A percentile compares a stretch with the other conserved stretches of the same genome.
phyloP scores from a whole-genome alignment of 768 basidiomycete genomes.

The Lentinula lateritia region DNA sequence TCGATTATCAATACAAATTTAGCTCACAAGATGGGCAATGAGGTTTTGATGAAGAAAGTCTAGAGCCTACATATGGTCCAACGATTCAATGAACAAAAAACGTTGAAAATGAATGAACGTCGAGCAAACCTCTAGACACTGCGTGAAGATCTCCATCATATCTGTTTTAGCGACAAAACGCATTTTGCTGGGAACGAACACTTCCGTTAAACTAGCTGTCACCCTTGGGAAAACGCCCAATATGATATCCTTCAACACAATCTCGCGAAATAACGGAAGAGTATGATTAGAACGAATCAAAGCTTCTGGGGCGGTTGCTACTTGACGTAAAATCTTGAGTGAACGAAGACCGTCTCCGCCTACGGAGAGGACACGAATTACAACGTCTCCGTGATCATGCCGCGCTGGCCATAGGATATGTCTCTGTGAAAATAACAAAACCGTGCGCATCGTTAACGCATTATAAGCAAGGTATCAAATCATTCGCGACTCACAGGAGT shows the following conservation, averaged over 20 bases:
- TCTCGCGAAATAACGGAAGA: slow-evolving; percentile 6
- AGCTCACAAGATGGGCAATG: not conserved
- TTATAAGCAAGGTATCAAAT: not conserved
- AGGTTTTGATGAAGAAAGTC: slow-evolving; percentile 3
- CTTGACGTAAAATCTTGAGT: not conserved
- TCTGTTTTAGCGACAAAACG: not conserved
- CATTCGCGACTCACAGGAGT: not conserved
- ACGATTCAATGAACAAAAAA: not conserved
- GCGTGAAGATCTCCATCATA: not conserved
- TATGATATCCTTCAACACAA: slow-evolving; percentile 4
- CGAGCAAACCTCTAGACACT: not conserved
- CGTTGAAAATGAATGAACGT: not conserved
- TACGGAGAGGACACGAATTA: not conserved
- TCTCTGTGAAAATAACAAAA: not conserved
- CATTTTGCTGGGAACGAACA: not conserved
- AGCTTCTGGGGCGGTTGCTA: not conserved
- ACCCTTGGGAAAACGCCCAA: not conserved
- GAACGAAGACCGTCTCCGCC: not conserved
- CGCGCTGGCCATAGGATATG: not conserved
- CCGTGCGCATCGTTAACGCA: not conserved
- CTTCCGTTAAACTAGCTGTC: not conserved
- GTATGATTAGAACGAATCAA: slow-evolving; percentile 1
- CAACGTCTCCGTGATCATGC: slow-evolving; percentile 1
- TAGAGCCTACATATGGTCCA: not conserved
- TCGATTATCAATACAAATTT: not conserved